These are phyloP conservation scores for Fraxinus cuspidata DNA, from an alignment of 257 asterid genomes.

Conservation along the genomic window DNA sequence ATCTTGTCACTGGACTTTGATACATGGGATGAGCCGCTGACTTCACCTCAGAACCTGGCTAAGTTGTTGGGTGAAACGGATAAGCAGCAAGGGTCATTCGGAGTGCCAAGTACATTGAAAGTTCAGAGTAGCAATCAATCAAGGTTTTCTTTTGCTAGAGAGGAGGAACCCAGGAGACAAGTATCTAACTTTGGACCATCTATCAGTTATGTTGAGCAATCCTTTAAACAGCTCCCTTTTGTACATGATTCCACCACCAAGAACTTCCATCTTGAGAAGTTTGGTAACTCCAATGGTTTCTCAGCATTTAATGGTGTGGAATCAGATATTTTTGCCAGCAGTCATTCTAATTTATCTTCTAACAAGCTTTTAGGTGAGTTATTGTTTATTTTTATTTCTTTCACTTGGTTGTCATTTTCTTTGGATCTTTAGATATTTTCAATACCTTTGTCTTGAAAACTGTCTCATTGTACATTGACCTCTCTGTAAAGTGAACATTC, in stretches of 20 bases:
- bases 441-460: conserved; percentile 10
- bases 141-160: conserved; percentile 95
- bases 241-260: conserved; percentile 48
- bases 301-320: conserved; percentile 51
- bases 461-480: background rate
- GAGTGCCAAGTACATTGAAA: conserved; percentile 62
- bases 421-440: conserved; percentile 7
- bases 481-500: background rate
- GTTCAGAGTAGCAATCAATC: conserved; percentile 69
- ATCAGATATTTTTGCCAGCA: conserved; percentile 44
- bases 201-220: conserved; percentile 40
- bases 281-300: conserved; percentile 49
- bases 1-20: conserved; percentile 81
- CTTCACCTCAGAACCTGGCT: conserved; percentile 71
- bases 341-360: conserved; percentile 46
- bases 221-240: conserved; percentile 45
- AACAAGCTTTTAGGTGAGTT: conserved; percentile 67
- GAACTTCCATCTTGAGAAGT: conserved; percentile 48
- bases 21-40: conserved; percentile 70
- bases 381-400: background rate
- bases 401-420: background rate
- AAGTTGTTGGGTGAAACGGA: conserved; percentile 62
- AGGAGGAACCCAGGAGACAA: conserved; percentile 49
- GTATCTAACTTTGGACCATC: conserved; percentile 49
- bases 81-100: conserved; percentile 49